Percentiles rank a stretch among this genome's conserved stretches.
Evolutionary conservation across 208 protist genomes (phyloP).

Genomic region (Leishmania guyanensis): DNA sequence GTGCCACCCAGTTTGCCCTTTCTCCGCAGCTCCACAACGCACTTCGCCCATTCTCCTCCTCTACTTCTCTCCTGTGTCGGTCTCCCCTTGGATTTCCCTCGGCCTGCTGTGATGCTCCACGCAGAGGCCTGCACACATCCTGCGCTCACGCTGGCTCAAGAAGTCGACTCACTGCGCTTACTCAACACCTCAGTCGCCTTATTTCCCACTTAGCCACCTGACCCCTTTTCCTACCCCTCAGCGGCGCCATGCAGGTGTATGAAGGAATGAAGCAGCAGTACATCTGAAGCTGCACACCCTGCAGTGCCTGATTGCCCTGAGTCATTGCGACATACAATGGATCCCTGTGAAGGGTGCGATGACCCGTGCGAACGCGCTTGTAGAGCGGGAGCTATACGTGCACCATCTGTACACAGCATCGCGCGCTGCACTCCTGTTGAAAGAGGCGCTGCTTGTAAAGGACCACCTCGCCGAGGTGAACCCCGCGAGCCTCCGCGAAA

Average conservation of each 20-base stretch:
- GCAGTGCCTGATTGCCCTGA: conserved; percentile 35
- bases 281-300: conserved; percentile 49
- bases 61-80: background rate
- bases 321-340: conserved; percentile 51
- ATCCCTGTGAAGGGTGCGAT: conserved; percentile 59
- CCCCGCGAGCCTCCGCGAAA: conserved; percentile 1
- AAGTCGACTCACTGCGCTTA: background rate
- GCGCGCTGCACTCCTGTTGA: background rate
- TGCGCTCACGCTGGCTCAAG: background rate
- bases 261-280: conserved; percentile 38
- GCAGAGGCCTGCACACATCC: background rate
- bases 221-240: background rate
- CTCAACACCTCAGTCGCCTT: background rate
- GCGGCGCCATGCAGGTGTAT: conserved; percentile 37
- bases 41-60: background rate
- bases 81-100: background rate
- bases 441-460: conserved; percentile 6
- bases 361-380: conserved; percentile 44
- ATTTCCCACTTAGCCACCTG: background rate
- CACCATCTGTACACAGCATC: conserved; percentile 36
- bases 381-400: conserved; percentile 5
- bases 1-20: background rate
- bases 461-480: background rate
- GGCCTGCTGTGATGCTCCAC: background rate
- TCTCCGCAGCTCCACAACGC: background rate